These are phyloP conservation scores for Helminthosporium solani DNA, from an alignment of 2,329 filamentous ascomycete genomes.

Conservation along the genomic window DNA sequence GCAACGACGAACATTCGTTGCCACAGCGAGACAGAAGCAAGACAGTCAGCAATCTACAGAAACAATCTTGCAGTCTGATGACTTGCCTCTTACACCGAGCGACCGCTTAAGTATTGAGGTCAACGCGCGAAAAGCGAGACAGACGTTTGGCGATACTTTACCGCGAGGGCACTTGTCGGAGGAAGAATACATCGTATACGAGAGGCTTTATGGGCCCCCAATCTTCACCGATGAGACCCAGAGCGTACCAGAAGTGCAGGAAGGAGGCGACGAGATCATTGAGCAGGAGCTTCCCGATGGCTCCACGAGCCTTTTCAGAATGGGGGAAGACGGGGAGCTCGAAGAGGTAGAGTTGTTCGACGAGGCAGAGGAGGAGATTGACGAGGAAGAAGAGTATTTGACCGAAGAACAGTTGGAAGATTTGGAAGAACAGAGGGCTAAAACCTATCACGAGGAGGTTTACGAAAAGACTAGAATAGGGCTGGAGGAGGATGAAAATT, in stretches of 20 bases:
- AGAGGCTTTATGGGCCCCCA: conserved; percentile 77
- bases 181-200: conserved; percentile 74
- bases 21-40: conserved; percentile 15
- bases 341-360: conserved; percentile 58
- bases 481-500: conserved; percentile 44
- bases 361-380: conserved; percentile 35
- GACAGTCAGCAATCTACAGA: conserved; percentile 10
- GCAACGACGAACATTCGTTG: conserved; percentile 26
- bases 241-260: conserved; percentile 44
- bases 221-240: conserved; percentile 62
- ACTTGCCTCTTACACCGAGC: conserved; percentile 11
- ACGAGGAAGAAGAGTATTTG: conserved; percentile 29
- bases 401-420: conserved; percentile 37
- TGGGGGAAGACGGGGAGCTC: conserved; percentile 57
- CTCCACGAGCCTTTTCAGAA: conserved; percentile 50
- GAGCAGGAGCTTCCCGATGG: conserved; percentile 33
- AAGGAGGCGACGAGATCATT: conserved; percentile 50
- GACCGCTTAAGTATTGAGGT: conserved; percentile 53
- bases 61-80: conserved; percentile 4
- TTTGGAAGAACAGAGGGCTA: conserved; percentile 34
- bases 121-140: conserved; percentile 69
- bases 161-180: conserved; percentile 69
- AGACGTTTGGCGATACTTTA: conserved; percentile 73
- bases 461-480: conserved; percentile 47
- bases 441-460: conserved; percentile 34